Base-by-base conservation (phyloP, 371 early-diverging fungal genomes). In the Mortierella sp. region DNA sequence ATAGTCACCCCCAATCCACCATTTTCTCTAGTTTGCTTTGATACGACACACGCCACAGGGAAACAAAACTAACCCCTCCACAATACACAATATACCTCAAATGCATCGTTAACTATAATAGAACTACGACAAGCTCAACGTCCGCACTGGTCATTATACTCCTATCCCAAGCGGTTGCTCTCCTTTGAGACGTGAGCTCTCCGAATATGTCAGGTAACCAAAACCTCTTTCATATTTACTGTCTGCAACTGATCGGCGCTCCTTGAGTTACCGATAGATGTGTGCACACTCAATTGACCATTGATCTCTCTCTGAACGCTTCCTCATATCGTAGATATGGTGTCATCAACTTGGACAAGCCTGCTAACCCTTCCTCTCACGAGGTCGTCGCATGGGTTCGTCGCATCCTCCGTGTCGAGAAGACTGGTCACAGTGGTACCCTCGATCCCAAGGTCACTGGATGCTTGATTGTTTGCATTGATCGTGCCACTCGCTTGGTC, bases 301-400 rank as follows among this genome's bases (percentile, higher is more conserved):
- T 32, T 15, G 13, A 26, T 7, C 53, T 23, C 26, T 10, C 2
- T 23, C 22, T 19, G 43, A 26, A 23, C 37, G 15, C 1, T 37
- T 15, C 19, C 22, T 17, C 26, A 7, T 7, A 26, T 13, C 22
- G 43, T 89, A 75, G 94, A 79, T 98, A 99, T 89, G 99, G 99
- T 83, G 94, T 98, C 61, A 98, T 99, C 85, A 98, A 99, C 88
- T 72, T 83, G 69, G 96, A 97, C 87, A 99, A 99, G 92, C 99
- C 99, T 61, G 93, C 98, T 59, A 99, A 99, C 89, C 99, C 99
- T 61, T 98, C 98, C 47, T 99, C 99, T 47, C 99, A 99, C 90
- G 99, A 99, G 89, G 99, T 99, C 54, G 99, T 99, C 54, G 99
- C 99, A 61, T 99, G 99, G 99, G 96, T 99, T 70, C 95, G 98